Evolutionary conservation across 1,139 yeast species (phyloP).

Genomic region (Schizosaccharomyces versatilis): DNA sequence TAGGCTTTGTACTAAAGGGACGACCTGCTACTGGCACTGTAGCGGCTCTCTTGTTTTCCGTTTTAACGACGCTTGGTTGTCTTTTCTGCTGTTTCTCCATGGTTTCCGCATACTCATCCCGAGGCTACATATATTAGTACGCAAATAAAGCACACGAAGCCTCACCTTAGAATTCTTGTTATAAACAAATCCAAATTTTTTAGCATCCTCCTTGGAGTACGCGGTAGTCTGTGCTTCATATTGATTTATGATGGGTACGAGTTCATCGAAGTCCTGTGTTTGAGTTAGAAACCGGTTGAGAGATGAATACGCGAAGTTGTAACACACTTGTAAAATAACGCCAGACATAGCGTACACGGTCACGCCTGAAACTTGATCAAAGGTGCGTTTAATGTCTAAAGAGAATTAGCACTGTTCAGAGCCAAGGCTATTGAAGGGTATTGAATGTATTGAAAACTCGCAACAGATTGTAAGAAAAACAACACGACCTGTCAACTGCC

Average conservation of each 20-base stretch:
- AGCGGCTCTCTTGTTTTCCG: not conserved
- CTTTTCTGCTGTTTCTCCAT: not conserved
- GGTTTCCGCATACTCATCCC: not conserved
- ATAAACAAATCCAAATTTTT: not conserved
- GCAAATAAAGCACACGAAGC: not conserved
- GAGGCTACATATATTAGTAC: not conserved
- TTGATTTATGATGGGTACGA: not conserved
- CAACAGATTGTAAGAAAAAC: too few relatives aligned
- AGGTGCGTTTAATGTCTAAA: too few relatives aligned
- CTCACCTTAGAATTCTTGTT: not conserved
- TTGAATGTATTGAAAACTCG: too few relatives aligned
- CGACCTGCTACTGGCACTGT: not conserved
- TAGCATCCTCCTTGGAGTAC: not conserved
- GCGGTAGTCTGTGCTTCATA: not conserved
- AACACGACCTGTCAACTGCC: too few relatives aligned
- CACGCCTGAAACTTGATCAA: too few relatives aligned
- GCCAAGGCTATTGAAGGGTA: too few relatives aligned
- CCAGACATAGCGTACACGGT: too few relatives aligned
- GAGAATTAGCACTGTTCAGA: too few relatives aligned
- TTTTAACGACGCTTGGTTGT: not conserved
- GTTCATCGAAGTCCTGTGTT: not conserved
- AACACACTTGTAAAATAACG: too few relatives aligned
- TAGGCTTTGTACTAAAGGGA: too few relatives aligned
- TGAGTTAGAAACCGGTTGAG: not conserved
- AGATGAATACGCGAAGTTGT: too few relatives aligned